Evolutionary conservation across 257 asterid species (phyloP).

Genomic region (Verbascum thapsus): DNA sequence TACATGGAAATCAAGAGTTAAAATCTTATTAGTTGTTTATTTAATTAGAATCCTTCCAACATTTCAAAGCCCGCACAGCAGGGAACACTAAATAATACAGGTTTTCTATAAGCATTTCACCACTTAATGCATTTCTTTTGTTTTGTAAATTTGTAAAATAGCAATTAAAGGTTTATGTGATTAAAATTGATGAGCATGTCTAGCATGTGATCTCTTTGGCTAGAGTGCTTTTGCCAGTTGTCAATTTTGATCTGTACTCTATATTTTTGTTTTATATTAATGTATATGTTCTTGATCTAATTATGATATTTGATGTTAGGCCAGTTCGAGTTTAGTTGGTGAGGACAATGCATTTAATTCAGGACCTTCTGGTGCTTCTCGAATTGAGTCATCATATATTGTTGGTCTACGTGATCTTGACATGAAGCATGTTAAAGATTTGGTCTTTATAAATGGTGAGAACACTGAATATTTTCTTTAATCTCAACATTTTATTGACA

Average conservation of each 20-base stretch:
- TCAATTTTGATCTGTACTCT: constrained; percentile 27
- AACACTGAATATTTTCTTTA: constrained; percentile 31
- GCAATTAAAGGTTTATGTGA: constrained; percentile 21
- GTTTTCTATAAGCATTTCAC: background rate
- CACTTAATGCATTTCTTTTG: background rate
- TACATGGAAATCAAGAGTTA: constrained; percentile 12
- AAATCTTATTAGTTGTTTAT: constrained; percentile 1
- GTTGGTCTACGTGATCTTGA: constrained; percentile 82
- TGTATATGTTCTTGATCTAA: constrained; percentile 28
- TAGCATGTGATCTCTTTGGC: constrained; percentile 28
- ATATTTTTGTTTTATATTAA: constrained; percentile 17
- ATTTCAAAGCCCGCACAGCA: background rate
- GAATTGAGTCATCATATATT: constrained; percentile 83
- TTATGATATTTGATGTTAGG: constrained; percentile 53
- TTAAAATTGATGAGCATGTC: constrained; percentile 25
- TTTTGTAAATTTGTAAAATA: background rate
- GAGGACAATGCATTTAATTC: constrained; percentile 65
- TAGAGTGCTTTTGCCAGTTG: constrained; percentile 23
- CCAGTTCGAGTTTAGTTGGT: constrained; percentile 80
- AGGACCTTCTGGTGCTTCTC: constrained; percentile 72
- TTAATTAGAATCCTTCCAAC: constrained; percentile 3
- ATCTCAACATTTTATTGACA: constrained; percentile 22
- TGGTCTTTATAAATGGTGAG: constrained; percentile 87
- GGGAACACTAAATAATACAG: background rate
- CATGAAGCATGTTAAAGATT: constrained; percentile 91